Base-by-base conservation (phyloP, 2,329 filamentous ascomycete species). In the Exophiala phaeomuriformis region DNA sequence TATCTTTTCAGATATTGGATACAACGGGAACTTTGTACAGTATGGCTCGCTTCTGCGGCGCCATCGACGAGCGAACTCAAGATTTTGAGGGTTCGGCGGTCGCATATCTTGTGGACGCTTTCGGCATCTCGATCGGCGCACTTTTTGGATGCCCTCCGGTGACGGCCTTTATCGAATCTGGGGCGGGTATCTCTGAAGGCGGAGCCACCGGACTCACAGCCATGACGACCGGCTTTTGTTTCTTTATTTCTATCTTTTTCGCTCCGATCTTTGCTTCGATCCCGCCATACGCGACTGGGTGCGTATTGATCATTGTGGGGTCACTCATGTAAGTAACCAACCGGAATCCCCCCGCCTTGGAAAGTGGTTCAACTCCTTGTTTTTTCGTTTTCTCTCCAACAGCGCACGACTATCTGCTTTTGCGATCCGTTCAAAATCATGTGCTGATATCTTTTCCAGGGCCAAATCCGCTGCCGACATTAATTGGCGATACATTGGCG, bases 211-310 rank as follows among this genome's bases (percentile, higher is more conserved):
- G 89, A 10, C 71, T 95, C n/a, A 93, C 88, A 0, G 83, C 88
- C 44, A 86, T 91, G 68, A 75, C 81, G 10, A 84, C 87, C 0
- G 89, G 89, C 3, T 52, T 94, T 47, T 90, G 85, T 71, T 95
- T 95, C 75, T 85, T 95, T 73, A 81, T 94, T 66, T 82, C 86
- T 53, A 80, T 94, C 57, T 94, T 94, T 76, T 94, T 94, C 67
- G 88, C 89, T 0, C 89, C 89, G 0, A 91, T 94, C 53, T 94
- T 94, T 65, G 88, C 89, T 6, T 90, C 86, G 0, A 93, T 94
- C 53, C 89, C 89, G 3, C 84, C 88, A 0, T 94, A 88, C 87
- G 89, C 89, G 2, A 95, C 89, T 0, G 89, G 89, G 45, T 90
- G 86, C 67, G 90, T 90, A n/a, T 78, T 94, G 29, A 78, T 95